A percentile compares a stretch with the other conserved stretches of the same genome.
phyloP scores from a whole-genome alignment of 441 rosid species.

The Erysimum pusillum region DNA sequence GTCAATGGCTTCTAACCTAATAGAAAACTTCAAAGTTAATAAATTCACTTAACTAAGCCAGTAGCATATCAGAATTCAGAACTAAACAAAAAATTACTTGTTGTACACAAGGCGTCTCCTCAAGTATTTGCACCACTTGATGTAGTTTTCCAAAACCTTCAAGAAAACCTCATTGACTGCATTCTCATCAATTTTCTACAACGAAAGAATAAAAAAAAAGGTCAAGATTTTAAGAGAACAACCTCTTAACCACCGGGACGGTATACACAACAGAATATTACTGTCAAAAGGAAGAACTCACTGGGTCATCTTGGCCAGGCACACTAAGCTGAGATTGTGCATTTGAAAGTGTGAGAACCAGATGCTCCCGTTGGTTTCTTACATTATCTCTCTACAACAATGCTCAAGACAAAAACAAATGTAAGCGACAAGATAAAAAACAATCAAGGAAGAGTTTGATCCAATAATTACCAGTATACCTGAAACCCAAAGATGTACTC shows the following conservation, averaged over 20 bases:
- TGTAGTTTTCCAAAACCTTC: constrained; percentile 95
- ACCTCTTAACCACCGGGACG: constrained; percentile 16
- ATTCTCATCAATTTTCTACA: constrained; percentile 95
- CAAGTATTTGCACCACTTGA: constrained; percentile 98
- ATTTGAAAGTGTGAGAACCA: constrained; percentile 88
- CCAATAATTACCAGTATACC: constrained; percentile 58
- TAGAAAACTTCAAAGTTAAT: constrained; percentile 36
- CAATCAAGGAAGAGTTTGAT: constrained; percentile 32
- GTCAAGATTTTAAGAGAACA: constrained; percentile 9
- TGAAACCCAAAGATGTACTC: constrained; percentile 96
- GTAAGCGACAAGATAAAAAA: constrained; percentile 36
- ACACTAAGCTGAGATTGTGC: constrained; percentile 84
- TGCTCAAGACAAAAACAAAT: constrained; percentile 31
- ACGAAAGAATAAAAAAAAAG: constrained; percentile 10
- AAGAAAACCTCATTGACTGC: constrained; percentile 91
- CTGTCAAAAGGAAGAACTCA: constrained; percentile 56
- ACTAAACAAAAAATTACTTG: constrained; percentile 61
- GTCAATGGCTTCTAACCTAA: constrained; percentile 89
- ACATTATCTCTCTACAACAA: constrained; percentile 81
- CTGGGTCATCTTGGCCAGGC: constrained; percentile 80
- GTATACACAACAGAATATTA: constrained; percentile 16
- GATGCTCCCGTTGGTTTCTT: constrained; percentile 96
- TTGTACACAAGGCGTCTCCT: constrained; percentile 84
- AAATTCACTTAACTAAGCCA: constrained; percentile 30
- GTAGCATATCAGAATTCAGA: constrained; percentile 35